Percentiles rank a stretch among this genome's conserved stretches.
These are phyloP conservation scores for Leptographium lundbergii DNA, from an alignment of 2,329 filamentous ascomycete genomes.

Conservation along the genomic window DNA sequence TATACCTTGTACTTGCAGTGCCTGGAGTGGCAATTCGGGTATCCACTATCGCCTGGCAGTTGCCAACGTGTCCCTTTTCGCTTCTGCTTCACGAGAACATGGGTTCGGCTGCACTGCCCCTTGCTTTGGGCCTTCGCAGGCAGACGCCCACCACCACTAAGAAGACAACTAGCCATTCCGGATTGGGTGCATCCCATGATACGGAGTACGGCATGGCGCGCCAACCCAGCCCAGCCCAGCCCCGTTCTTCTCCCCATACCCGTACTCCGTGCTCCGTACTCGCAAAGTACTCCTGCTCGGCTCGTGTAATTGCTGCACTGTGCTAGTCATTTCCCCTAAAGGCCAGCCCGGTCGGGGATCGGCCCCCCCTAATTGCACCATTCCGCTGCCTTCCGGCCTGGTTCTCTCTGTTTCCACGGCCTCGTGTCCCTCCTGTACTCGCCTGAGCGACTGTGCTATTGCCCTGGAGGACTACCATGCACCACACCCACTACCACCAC, in stretches of 20 bases:
- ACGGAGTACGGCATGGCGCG: neutral
- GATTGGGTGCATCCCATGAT: slow-evolving; percentile 10
- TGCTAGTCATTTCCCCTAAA: neutral
- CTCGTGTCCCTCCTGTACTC: slow-evolving; percentile 1
- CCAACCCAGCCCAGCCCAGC: slow-evolving; percentile 9
- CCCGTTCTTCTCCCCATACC: neutral
- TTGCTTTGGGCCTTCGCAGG: neutral
- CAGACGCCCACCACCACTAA: neutral
- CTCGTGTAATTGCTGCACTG: slow-evolving; percentile 1
- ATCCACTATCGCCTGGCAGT: neutral
- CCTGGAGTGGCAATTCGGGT: neutral
- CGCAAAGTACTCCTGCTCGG: neutral
- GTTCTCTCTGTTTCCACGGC: slow-evolving; percentile 8
- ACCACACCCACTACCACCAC: neutral
- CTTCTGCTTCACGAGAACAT: neutral
- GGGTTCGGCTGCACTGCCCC: neutral
- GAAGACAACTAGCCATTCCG: slow-evolving; percentile 5
- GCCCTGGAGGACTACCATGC: neutral
- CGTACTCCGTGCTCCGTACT: neutral
- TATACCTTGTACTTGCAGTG: neutral
- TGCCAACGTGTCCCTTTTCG: neutral
- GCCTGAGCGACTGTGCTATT: neutral
- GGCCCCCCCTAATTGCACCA: neutral
- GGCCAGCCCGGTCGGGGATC: neutral
- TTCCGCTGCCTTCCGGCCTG: slow-evolving; percentile 2